These are phyloP conservation scores for Termitomyces sp. DNA, from an alignment of 768 basidiomycete species.

Conservation along the genomic window DNA sequence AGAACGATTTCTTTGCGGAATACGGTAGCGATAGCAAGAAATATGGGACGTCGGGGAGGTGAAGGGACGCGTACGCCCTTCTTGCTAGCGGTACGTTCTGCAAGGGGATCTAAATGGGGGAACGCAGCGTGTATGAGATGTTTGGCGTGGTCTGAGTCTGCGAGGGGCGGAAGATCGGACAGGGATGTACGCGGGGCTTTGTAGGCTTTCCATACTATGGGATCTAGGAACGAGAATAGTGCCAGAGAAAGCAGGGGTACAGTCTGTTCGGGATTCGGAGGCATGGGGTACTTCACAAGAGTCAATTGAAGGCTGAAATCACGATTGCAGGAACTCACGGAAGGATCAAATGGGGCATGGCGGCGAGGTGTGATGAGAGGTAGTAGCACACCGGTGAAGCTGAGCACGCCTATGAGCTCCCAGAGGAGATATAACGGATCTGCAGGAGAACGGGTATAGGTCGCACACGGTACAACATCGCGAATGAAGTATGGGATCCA, in stretches of 20 bases:
- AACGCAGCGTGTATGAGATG: constrained; percentile 23
- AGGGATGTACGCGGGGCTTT: constrained; percentile 40
- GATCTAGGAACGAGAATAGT: constrained; percentile 52
- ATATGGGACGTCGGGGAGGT: constrained; percentile 28
- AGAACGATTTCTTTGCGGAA: constrained; percentile 30
- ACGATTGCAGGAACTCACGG: constrained; percentile 16
- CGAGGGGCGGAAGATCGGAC: constrained; percentile 57
- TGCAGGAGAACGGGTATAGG: constrained; percentile 42
- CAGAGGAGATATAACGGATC: constrained; percentile 51
- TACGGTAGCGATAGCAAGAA: constrained; percentile 37
- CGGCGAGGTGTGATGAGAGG: constrained; percentile 54
- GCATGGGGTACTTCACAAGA: constrained; percentile 26
- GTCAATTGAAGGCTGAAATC: background rate
- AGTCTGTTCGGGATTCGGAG: constrained; percentile 46
- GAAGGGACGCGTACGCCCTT: constrained; percentile 22
- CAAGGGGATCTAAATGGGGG: constrained; percentile 14
- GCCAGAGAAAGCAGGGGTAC: constrained; percentile 39
- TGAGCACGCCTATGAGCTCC: constrained; percentile 45
- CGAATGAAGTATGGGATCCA: constrained; percentile 46
- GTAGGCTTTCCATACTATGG: constrained; percentile 43
- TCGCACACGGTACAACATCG: constrained; percentile 57
- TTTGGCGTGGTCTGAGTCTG: constrained; percentile 48
- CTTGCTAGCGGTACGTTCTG: constrained; percentile 30
- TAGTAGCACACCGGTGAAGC: constrained; percentile 40
- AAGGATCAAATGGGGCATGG: constrained; percentile 55